phyloP scores from a whole-genome alignment of 306 rosid species.

The Ceratonia siliqua region DNA sequence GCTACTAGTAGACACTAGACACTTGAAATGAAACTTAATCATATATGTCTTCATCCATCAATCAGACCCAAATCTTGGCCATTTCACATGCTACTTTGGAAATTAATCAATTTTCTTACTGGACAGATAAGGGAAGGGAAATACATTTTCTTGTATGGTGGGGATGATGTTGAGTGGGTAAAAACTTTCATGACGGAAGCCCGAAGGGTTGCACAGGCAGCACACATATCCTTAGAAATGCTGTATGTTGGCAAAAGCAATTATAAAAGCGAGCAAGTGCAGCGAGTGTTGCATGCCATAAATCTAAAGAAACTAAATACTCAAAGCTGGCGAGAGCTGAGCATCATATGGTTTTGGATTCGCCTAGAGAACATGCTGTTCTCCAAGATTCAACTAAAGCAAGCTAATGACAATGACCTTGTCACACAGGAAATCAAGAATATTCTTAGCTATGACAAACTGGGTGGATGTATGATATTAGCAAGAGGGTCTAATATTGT shows the following conservation, averaged over 20 bases:
- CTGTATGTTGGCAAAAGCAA: slow-evolving; percentile 61
- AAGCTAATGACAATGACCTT: slow-evolving; percentile 40
- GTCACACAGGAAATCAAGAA: slow-evolving; percentile 56
- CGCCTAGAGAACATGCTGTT: slow-evolving; percentile 66
- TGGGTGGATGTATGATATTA: slow-evolving; percentile 51
- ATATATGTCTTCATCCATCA: background rate
- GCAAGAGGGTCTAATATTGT: slow-evolving; percentile 48
- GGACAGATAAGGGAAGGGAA: slow-evolving; percentile 54
- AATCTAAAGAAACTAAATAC: slow-evolving; percentile 43
- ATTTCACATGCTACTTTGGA: background rate
- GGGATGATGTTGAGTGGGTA: slow-evolving; percentile 59
- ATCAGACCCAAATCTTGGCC: background rate
- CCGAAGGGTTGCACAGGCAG: slow-evolving; percentile 35
- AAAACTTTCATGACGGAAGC: slow-evolving; percentile 54
- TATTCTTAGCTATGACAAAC: slow-evolving; percentile 57
- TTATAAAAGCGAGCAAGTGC: slow-evolving; percentile 55
- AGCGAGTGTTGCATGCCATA: slow-evolving; percentile 36
- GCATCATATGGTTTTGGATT: slow-evolving; percentile 70
- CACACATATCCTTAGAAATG: slow-evolving; percentile 52
- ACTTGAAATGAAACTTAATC: no score
- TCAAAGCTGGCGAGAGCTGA: slow-evolving; percentile 47
- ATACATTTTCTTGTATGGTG: slow-evolving; percentile 58
- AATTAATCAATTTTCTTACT: background rate
- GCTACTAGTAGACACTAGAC: no score
- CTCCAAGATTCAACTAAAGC: slow-evolving; percentile 57